Evolutionary conservation across 179 eudicot genomes (phyloP).

Genomic region (Nepenthes alata): DNA sequence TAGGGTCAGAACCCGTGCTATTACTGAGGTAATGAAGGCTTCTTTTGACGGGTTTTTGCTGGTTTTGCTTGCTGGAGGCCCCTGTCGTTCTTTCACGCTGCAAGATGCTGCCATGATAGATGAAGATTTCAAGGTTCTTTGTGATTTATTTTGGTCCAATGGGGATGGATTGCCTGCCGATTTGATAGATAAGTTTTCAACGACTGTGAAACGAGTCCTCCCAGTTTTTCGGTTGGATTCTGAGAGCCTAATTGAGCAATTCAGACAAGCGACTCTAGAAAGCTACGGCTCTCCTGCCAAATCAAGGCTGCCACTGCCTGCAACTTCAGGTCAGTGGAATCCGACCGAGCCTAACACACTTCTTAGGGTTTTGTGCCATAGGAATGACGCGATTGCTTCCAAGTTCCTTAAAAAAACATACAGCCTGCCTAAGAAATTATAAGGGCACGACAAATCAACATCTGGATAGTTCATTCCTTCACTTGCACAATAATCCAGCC

Average conservation of each 20-base stretch:
- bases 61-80: constrained; percentile 85
- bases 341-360: constrained; percentile 69
- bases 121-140: constrained; percentile 63
- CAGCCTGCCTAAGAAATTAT: constrained; percentile 61
- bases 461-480: no score
- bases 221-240: constrained; percentile 42
- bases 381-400: constrained; percentile 69
- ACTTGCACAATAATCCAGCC: no score
- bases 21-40: constrained; percentile 83
- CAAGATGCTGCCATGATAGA: constrained; percentile 45
- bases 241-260: constrained; percentile 52
- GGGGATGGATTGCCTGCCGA: constrained; percentile 86
- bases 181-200: constrained; percentile 46
- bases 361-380: constrained; percentile 60
- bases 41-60: constrained; percentile 77
- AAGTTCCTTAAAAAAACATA: constrained; percentile 72
- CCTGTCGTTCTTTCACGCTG: constrained; percentile 55
- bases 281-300: constrained; percentile 36
- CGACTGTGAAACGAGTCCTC: constrained; percentile 35
- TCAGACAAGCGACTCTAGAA: constrained; percentile 18
- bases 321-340: constrained; percentile 70
- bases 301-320: constrained; percentile 65
- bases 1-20: constrained; percentile 61
- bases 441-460: neutral
- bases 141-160: constrained; percentile 73